Conservation (phyloP, 805 yeast genomes). For the Candida orba region DNA sequence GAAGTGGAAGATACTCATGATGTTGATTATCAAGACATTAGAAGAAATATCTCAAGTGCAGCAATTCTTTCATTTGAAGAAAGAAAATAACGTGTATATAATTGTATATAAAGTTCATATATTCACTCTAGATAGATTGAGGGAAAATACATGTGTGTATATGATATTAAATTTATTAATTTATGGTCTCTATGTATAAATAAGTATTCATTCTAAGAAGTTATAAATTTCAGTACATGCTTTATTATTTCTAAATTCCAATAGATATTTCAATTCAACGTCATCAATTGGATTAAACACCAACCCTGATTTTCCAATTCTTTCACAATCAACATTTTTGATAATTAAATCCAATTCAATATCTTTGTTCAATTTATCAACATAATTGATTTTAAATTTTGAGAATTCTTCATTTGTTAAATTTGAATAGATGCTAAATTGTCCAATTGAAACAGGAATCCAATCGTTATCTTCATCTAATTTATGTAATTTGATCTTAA, state of each 20-base stretch:
- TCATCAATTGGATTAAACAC: conserved; percentile 15
- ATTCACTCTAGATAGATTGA: too few species aligned
- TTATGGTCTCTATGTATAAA: background rate
- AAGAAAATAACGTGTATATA: conserved; percentile 1
- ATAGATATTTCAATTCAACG: conserved; percentile 14
- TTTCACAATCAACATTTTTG: conserved; percentile 12
- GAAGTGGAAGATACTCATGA: conserved; percentile 98
- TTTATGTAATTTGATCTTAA: conserved; percentile 20
- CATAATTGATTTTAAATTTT: conserved; percentile 12
- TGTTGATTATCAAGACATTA: conserved; percentile 86
- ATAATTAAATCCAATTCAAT: conserved; percentile 6
- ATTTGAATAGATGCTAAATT: conserved; percentile 15
- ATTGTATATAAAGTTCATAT: too few species aligned
- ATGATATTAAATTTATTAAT: too few species aligned
- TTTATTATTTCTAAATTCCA: conserved; percentile 18
- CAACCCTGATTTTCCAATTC: conserved; percentile 21
- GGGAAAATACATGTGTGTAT: too few species aligned
- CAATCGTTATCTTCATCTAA: conserved; percentile 20
- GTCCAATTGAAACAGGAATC: conserved; percentile 21
- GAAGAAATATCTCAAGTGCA: conserved; percentile 76
- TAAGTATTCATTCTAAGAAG: conserved; percentile 7
- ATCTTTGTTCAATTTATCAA: conserved; percentile 1
- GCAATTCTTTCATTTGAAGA: conserved; percentile 44
- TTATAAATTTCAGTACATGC: conserved; percentile 19
- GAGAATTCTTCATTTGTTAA: conserved; percentile 17